A percentile compares a stretch with the other conserved stretches of the same genome.
phyloP scores from a whole-genome alignment of 805 yeast genomes.

The Candida boidinii region DNA sequence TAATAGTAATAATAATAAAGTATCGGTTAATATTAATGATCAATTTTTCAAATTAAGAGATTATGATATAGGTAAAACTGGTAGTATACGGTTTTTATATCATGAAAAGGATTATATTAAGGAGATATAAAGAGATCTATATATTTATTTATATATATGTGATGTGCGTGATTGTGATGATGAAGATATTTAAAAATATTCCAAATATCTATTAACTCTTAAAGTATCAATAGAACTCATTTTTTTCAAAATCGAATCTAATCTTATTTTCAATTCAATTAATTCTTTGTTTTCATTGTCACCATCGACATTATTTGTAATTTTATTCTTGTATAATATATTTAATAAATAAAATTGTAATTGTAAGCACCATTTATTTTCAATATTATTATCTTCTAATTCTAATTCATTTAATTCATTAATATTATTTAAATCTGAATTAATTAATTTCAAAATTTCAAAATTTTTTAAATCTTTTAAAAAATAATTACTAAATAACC shows the following conservation, averaged over 20 bases:
- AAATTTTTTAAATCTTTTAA: constrained; percentile 23
- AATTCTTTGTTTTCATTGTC: constrained; percentile 15
- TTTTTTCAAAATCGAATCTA: constrained; percentile 60
- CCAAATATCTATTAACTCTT: not conserved
- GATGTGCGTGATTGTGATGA: no score
- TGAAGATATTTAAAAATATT: no score
- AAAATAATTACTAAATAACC: constrained; percentile 52
- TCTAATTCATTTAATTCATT: constrained; percentile 67
- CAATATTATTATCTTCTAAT: constrained; percentile 49
- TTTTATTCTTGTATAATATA: constrained; percentile 12
- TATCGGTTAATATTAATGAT: constrained; percentile 11
- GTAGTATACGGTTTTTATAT: constrained; percentile 25
- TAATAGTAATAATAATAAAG: not conserved
- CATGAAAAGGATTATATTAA: constrained; percentile 17
- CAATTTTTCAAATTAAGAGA: constrained; percentile 21
- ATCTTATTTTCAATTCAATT: constrained; percentile 34
- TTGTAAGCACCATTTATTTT: constrained; percentile 73
- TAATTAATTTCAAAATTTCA: constrained; percentile 28
- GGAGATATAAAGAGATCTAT: no score
- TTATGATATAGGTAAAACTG: constrained; percentile 21
- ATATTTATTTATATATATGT: no score
- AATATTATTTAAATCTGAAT: constrained; percentile 38
- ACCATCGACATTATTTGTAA: constrained; percentile 6
- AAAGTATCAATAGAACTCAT: constrained; percentile 27
- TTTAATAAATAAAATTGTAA: constrained; percentile 39